phyloP scores from a whole-genome alignment of 257 asterid genomes.

The Solanum infundibuliforme region DNA sequence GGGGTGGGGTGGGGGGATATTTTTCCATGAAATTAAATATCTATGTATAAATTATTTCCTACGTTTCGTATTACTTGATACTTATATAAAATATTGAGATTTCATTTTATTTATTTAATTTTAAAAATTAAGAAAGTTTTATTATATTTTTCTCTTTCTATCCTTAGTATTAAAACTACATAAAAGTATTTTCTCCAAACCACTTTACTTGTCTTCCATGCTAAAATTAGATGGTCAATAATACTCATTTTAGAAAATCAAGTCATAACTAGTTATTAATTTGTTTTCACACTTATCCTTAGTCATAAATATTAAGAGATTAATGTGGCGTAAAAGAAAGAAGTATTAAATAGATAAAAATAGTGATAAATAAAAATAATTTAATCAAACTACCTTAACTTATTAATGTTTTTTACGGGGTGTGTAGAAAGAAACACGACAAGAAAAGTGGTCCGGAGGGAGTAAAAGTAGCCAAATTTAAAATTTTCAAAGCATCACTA shows the following conservation, averaged over 20 bases:
- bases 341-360: too few relatives aligned
- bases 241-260: too few relatives aligned
- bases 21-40: background rate
- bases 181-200: background rate
- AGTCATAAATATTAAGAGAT: background rate
- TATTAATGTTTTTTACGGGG: background rate
- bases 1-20: too few relatives aligned
- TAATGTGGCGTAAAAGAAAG: background rate
- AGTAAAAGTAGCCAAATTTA: background rate
- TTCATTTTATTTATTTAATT: background rate
- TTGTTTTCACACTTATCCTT: background rate
- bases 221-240: background rate
- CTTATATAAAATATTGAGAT: too few relatives aligned
- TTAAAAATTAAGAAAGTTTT: background rate
- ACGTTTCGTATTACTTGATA: too few relatives aligned
- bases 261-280: background rate
- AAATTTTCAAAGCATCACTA: background rate
- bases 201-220: background rate
- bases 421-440: background rate
- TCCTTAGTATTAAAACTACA: background rate
- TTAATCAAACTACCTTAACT: too few relatives aligned
- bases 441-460: background rate
- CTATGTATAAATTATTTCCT: background rate
- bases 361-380: too few relatives aligned
- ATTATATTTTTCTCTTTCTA: background rate